phyloP scores from a whole-genome alignment of 495 filamentous ascomycete species.

The Aspergillus ostianus region DNA sequence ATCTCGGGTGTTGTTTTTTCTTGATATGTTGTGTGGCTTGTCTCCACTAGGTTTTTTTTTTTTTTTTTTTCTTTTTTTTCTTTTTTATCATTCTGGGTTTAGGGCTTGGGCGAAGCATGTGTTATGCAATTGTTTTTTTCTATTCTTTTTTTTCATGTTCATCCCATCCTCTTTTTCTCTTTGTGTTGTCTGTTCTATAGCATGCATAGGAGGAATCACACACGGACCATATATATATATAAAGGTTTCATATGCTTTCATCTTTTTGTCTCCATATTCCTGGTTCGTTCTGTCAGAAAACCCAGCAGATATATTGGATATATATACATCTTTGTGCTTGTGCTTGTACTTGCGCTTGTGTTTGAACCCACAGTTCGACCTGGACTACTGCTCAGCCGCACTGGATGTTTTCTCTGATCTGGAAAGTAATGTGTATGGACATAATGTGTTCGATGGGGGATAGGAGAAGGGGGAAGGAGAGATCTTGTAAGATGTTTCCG shows the following conservation, averaged over 20 bases:
- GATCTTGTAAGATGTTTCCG: background rate
- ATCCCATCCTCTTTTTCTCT: constrained; percentile 3
- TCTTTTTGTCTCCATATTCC: background rate
- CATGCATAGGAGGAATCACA: constrained; percentile 2
- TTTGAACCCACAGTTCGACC: no score
- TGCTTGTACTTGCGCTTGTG: background rate
- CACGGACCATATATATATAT: background rate
- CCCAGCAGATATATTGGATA: background rate
- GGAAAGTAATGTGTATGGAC: no score
- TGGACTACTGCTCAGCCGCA: no score
- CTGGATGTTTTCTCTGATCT: no score
- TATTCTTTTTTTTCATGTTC: constrained; percentile 10
- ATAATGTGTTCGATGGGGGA: no score
- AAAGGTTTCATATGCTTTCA: background rate
- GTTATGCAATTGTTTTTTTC: constrained; percentile 8
- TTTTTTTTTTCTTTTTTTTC: constrained; percentile 9
- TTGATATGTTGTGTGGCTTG: constrained; percentile 2
- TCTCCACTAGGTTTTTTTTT: constrained; percentile 12
- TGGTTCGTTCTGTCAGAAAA: background rate
- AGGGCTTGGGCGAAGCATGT: constrained; percentile 20
- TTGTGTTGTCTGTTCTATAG: constrained; percentile 7
- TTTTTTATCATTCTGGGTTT: constrained; percentile 12
- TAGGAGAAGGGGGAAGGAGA: no score
- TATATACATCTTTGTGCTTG: background rate
- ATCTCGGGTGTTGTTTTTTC: constrained; percentile 9